Percentiles rank a stretch among this genome's conserved stretches.
These are phyloP conservation scores for Chrysoporthe austroafricana DNA, from an alignment of 2,329 filamentous ascomycete genomes.

Conservation along the genomic window DNA sequence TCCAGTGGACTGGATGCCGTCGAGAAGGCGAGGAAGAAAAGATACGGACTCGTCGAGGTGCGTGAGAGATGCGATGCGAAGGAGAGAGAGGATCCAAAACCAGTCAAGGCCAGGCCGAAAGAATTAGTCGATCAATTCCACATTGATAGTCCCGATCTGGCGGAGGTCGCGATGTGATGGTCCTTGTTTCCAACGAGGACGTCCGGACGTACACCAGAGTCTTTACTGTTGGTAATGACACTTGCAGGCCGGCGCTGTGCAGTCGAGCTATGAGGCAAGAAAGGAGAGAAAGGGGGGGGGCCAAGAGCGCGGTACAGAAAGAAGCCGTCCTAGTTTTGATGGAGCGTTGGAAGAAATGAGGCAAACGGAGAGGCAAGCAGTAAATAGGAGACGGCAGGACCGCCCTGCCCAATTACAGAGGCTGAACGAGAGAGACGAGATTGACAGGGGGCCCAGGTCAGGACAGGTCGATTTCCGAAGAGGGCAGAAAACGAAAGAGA, in stretches of 20 bases:
- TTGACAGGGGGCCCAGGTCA: constrained; percentile 16
- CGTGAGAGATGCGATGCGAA: background rate
- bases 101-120: constrained; percentile 17
- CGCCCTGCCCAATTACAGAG: constrained; percentile 8
- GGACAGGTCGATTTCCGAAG: constrained; percentile 9
- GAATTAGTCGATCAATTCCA: constrained; percentile 24
- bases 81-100: constrained; percentile 12
- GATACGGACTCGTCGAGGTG: background rate
- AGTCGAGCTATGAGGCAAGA: constrained; percentile 12
- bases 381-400: constrained; percentile 26
- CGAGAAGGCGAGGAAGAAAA: background rate
- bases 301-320: constrained; percentile 9
- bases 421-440: background rate
- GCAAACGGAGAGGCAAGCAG: constrained; percentile 26
- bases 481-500: constrained; percentile 1
- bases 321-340: constrained; percentile 9
- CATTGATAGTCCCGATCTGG: constrained; percentile 23
- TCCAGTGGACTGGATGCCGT: background rate
- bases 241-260: constrained; percentile 14
- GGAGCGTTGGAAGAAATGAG: constrained; percentile 13
- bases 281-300: background rate
- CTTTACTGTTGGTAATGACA: constrained; percentile 7
- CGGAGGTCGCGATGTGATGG: constrained; percentile 8
- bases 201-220: constrained; percentile 7
- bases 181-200: constrained; percentile 8